Evolutionary conservation across 2,329 filamentous ascomycete species (phyloP).

Genomic region (Colletotrichum ledebouriae): DNA sequence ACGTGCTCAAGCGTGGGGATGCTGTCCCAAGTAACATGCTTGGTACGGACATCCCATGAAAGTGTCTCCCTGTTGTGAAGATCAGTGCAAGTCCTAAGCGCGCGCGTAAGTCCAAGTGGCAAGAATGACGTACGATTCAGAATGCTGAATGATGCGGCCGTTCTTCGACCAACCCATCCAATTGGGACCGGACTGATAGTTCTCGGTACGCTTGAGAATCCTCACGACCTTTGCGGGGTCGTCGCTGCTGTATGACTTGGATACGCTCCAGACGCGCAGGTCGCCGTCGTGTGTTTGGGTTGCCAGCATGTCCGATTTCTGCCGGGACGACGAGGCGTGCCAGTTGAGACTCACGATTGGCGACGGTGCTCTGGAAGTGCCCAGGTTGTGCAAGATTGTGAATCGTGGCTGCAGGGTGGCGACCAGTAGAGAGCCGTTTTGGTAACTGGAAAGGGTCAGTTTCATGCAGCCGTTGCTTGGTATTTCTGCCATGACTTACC

Average conservation of each 20-base stretch:
- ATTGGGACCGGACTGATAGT: conserved; percentile 80
- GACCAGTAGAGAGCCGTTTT: conserved; percentile 94
- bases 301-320: conserved; percentile 98
- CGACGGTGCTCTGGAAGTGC: conserved; percentile 85
- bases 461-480: background rate
- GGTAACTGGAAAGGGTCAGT: conserved; percentile 72
- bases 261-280: conserved; percentile 94
- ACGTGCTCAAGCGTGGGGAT: conserved; percentile 89
- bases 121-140: conserved; percentile 76
- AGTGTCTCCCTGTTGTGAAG: conserved; percentile 78
- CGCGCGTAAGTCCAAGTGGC: conserved; percentile 57
- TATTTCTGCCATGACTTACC: conserved; percentile 66
- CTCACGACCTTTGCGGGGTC: conserved; percentile 91
- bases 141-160: conserved; percentile 92
- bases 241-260: conserved; percentile 79
- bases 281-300: conserved; percentile 94
- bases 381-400: conserved; percentile 92
- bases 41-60: conserved; percentile 98
- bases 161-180: conserved; percentile 99
- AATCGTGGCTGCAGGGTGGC: conserved; percentile 92
- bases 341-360: conserved; percentile 89
- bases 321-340: conserved; percentile 96
- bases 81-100: conserved; percentile 56
- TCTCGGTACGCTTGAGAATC: conserved; percentile 84
- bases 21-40: conserved; percentile 90